A percentile compares a stretch with the other conserved stretches of the same genome.
Conservation (phyloP, 768 basidiomycete genomes). For the Lactarius trivialis region DNA sequence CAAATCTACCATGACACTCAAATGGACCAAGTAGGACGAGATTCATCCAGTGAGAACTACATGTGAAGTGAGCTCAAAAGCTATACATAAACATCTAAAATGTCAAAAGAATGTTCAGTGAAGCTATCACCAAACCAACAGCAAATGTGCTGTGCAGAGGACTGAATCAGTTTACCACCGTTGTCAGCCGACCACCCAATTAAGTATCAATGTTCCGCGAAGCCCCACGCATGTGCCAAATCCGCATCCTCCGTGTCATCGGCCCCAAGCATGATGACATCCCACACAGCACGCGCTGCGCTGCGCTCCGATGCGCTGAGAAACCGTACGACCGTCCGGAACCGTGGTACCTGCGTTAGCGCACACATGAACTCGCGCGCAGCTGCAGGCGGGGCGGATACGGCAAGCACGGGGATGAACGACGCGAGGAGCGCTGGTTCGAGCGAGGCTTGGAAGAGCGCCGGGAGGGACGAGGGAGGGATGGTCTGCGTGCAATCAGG, state of each 20-base stretch:
- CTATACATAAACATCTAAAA: no score
- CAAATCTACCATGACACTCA: no score
- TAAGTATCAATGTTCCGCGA: neutral
- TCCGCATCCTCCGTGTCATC: neutral
- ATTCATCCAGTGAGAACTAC: no score
- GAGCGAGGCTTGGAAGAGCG: conserved; percentile 62
- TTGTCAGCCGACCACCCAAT: no score
- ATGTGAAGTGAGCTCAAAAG: no score
- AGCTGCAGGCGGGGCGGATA: conserved; percentile 25
- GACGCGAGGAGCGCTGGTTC: conserved; percentile 58
- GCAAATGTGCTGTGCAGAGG: no score
- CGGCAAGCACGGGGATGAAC: conserved; percentile 47
- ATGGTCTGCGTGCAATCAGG: conserved; percentile 39
- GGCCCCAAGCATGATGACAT: neutral
- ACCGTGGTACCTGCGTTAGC: conserved; percentile 53
- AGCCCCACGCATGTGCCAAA: conserved; percentile 12
- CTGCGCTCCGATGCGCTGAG: conserved; percentile 50
- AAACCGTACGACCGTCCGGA: conserved; percentile 57
- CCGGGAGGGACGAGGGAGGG: conserved; percentile 47
- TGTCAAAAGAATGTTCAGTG: no score
- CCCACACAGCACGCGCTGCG: conserved; percentile 37
- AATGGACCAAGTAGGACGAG: no score
- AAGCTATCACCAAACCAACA: no score
- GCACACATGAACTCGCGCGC: conserved; percentile 45
- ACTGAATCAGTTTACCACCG: no score